Percentiles rank a stretch among this genome's conserved stretches.
Conservation (phyloP, 768 basidiomycete genomes). For the Fomitopsis pulvina region DNA sequence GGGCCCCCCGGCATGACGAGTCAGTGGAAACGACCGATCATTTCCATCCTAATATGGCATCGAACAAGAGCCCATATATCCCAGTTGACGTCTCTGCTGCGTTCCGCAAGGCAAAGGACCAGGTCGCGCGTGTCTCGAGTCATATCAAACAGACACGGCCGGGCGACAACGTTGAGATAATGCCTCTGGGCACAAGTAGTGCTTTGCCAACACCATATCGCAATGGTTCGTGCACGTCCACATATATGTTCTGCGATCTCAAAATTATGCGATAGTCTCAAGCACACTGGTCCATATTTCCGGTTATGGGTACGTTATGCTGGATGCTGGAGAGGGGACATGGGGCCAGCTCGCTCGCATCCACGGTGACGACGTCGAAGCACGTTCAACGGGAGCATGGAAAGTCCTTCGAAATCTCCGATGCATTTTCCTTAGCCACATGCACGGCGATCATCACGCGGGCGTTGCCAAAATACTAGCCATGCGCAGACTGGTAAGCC, state of each 20-base stretch:
- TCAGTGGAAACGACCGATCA: slow-evolving; percentile 22
- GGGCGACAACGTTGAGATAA: slow-evolving; percentile 62
- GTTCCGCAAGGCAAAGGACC: slow-evolving; percentile 33
- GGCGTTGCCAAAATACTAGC: slow-evolving; percentile 72
- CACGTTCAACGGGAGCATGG: slow-evolving; percentile 37
- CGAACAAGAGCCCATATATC: slow-evolving; percentile 11
- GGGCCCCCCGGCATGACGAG: slow-evolving; percentile 32
- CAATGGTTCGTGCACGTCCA: slow-evolving; percentile 53
- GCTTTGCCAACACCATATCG: slow-evolving; percentile 80
- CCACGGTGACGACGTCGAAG: slow-evolving; percentile 47
- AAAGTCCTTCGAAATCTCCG: slow-evolving; percentile 61
- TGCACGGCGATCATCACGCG: slow-evolving; percentile 90
- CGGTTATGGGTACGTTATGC: slow-evolving; percentile 60
- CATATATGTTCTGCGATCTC: neutral
- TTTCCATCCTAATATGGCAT: slow-evolving; percentile 24
- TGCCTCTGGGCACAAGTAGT: slow-evolving; percentile 86
- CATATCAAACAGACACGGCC: slow-evolving; percentile 11
- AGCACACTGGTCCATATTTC: slow-evolving; percentile 76
- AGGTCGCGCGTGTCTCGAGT: slow-evolving; percentile 19
- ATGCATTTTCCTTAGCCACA: slow-evolving; percentile 83
- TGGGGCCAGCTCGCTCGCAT: slow-evolving; percentile 82
- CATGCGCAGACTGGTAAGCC: slow-evolving; percentile 55
- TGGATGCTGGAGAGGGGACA: slow-evolving; percentile 91
- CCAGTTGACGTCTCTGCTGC: slow-evolving; percentile 27
- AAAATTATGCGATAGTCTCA: slow-evolving; percentile 49